A percentile compares a stretch with the other conserved stretches of the same genome.
These are phyloP conservation scores for Mucor saturninus DNA, from an alignment of 371 early-diverging fungal genomes.

Conservation along the genomic window DNA sequence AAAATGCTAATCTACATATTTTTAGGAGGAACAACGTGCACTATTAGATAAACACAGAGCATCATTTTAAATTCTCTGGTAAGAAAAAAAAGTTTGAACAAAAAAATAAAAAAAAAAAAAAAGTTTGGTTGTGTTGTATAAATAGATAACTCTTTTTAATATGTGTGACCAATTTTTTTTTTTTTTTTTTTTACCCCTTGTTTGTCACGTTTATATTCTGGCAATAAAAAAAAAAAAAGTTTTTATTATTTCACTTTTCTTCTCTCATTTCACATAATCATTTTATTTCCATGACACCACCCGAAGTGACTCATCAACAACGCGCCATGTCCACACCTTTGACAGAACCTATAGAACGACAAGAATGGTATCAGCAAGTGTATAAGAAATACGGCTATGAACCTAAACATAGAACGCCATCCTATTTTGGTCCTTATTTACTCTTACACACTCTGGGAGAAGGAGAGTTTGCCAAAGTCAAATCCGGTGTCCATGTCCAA, in stretches of 20 bases:
- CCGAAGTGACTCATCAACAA: constrained; percentile 28
- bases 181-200: constrained; percentile 8
- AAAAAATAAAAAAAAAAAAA: neutral
- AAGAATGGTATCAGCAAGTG: constrained; percentile 22
- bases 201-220: constrained; percentile 3
- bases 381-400: constrained; percentile 29
- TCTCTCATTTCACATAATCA: constrained; percentile 1
- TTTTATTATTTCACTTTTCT: constrained; percentile 2
- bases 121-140: neutral
- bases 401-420: constrained; percentile 51
- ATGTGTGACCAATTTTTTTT: constrained; percentile 2
- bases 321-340: constrained; percentile 45
- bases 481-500: constrained; percentile 87
- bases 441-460: constrained; percentile 94
- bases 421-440: constrained; percentile 90
- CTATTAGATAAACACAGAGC: constrained; percentile 25
- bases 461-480: constrained; percentile 98
- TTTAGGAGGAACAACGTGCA: constrained; percentile 38
- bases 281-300: constrained; percentile 8
- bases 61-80: neutral
- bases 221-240: neutral
- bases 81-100: neutral
- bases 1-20: neutral
- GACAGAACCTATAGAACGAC: neutral
- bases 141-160: neutral